Conservation (phyloP, 139 green algal genomes). For the Trebouxia sp. region DNA sequence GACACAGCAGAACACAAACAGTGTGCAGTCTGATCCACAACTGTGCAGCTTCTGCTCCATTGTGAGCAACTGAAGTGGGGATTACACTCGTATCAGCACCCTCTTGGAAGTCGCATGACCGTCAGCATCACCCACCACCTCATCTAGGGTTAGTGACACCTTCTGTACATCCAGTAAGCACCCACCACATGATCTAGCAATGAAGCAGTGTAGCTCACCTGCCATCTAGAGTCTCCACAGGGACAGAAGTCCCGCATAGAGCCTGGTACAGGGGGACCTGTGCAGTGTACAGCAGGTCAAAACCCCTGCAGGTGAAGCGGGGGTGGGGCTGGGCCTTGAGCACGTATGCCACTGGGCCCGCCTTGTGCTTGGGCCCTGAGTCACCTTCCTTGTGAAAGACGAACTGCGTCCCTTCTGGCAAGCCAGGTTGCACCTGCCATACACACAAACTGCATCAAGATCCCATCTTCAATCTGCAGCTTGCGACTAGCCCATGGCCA, state of each 20-base stretch:
- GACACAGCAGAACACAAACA: no score
- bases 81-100: no score
- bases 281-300: conserved; percentile 69
- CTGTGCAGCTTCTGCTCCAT: no score
- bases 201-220: conserved; percentile 32
- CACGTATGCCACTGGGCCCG: conserved; percentile 71
- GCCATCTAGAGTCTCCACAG: conserved; percentile 69
- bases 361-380: conserved; percentile 53
- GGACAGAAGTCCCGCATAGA: conserved; percentile 57
- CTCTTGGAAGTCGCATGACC: no score
- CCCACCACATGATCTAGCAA: background rate
- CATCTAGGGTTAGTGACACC: no score
- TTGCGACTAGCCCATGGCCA: background rate
- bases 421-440: conserved; percentile 54
- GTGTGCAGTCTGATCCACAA: no score
- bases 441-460: no score
- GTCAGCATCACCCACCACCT: no score
- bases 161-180: no score
- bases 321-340: conserved; percentile 58
- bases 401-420: conserved; percentile 69
- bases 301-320: conserved; percentile 55
- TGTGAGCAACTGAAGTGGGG: no score
- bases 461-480: no score
- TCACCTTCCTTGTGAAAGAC: conserved; percentile 80
- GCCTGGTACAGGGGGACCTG: conserved; percentile 71